Evolutionary conservation across 441 rosid genomes (phyloP).

Genomic region (Erodium trifolium): DNA sequence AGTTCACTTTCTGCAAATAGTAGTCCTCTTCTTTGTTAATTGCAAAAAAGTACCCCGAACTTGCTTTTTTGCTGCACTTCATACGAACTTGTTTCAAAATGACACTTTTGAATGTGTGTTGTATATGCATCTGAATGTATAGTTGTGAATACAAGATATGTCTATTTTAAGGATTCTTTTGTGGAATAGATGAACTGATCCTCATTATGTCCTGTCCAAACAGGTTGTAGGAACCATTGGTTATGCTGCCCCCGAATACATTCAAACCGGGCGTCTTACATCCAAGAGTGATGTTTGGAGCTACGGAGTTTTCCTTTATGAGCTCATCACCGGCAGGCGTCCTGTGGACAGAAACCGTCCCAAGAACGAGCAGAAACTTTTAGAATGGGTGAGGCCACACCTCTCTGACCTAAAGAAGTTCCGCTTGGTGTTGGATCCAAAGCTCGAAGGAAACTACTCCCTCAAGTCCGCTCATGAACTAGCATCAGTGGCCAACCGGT

Average conservation of each 20-base stretch:
- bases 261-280: constrained; percentile 83
- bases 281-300: constrained; percentile 88
- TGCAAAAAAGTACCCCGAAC: no score
- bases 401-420: constrained; percentile 53
- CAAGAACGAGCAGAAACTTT: constrained; percentile 66
- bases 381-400: constrained; percentile 83
- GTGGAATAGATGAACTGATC: neutral
- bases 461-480: constrained; percentile 57
- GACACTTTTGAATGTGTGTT: no score
- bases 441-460: constrained; percentile 51
- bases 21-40: no score
- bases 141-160: no score
- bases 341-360: constrained; percentile 79
- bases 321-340: constrained; percentile 79
- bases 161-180: no score
- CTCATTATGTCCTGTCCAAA: neutral
- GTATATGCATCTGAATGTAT: no score
- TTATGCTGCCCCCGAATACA: constrained; percentile 87
- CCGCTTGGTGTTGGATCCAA: constrained; percentile 51
- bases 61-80: no score
- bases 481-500: constrained; percentile 59
- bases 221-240: constrained; percentile 95
- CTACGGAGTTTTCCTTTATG: constrained; percentile 85
- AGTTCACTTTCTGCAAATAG: no score
- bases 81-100: no score